Evolutionary conservation across 1,139 yeast genomes (phyloP), one percentile per base, ranked within the genome.

Genomic region (Zygoascus meyerae): DNA sequence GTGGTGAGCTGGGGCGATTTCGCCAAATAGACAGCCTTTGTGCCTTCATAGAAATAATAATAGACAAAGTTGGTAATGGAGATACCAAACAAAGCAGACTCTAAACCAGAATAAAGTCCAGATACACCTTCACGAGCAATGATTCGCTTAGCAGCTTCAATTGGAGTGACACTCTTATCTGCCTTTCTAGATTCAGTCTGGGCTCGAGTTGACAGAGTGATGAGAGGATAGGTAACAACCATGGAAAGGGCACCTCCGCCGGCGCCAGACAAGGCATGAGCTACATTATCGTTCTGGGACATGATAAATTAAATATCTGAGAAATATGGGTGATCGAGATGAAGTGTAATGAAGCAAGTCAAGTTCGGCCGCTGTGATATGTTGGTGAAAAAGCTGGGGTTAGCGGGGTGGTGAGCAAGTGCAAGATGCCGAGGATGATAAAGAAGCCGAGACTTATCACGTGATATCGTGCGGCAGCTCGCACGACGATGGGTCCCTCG

Each of bases 241-340:
- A 87, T 84, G 7, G 95, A 79, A 40, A 86, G 74, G 36, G 94
- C 89, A 17, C 97, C 97, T 33, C 95, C 95, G 10, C 92, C 84
- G 43, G 96, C 95, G 11, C 97, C 97, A 10, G 95, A 86, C 17
- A 89, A 67, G 12, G 96, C 96, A 61, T 89, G 96, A 35, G 94
- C 90, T 18, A 69, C 67, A 45, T 65, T 67, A 56, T 68, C 72
- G 57, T 63, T 61, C 34, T 40, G 42, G 9, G 54, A 50, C 56
- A 53, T 53, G 31, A 4, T 33, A 11, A 16, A n/a, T n/a, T 14
- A 29, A 5, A 21, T 12, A 4, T 3, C 11, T n/a, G 4, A 11
- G 40, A 10, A 12, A 11, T n/a, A 15, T n/a, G 10, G 11, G 5
- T 12, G 11, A 15, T 9, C 11, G 34, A 9, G 42, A 34, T 4